Base-by-base conservation (phyloP, 345 rosid species). In the Populus deltoides region DNA sequence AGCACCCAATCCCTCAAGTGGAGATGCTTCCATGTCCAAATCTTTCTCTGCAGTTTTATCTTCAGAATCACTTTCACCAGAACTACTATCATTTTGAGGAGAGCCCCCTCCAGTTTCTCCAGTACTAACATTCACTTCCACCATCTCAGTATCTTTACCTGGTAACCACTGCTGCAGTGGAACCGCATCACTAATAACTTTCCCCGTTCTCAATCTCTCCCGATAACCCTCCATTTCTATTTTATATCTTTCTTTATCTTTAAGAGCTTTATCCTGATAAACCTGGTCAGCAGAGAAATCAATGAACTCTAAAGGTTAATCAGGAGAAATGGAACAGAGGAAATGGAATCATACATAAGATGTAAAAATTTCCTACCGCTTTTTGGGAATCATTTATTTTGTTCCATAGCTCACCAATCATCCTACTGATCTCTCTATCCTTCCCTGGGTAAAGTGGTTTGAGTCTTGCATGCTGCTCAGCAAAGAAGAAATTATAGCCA, bases 371-470 rank as follows among this genome's bases (percentile, higher is more conserved):
- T 39, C 89, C 81, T 88, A 96, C 99, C 22, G 83, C 24, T 86
- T 85, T 92, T 63, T 90, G 91, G 8, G 88, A 29, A 17, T 94
- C 97, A 0, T 80, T 87, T 20, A 94, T 85, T 72, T 89, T 91
- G 87, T 86, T 92, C 99, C 99, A 96, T 24, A 90, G 86, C 80
- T 93, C 97, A 77, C 99, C 99, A 39, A 96, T 96, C 97, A 92
- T 92, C 81, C 89, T 83, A 73, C 97, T 92, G 78, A 93, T 94
- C 82, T 97, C 98, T 80, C 97, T 89, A 80, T 94, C 97, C 82
- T 92, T 94, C 70, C 99, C 98, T 6, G 99, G 98, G 81, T 94
- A 85, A 62, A 92, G 95, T 2, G 95, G 97, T 77, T 94, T 97
- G 78, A 97, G 87, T 79, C 94, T 90, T 1, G 97, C 97, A 10